These are phyloP conservation scores for Ploettnerulaceae sp. DNA, from an alignment of 2,329 filamentous ascomycete species.

Conservation along the genomic window DNA sequence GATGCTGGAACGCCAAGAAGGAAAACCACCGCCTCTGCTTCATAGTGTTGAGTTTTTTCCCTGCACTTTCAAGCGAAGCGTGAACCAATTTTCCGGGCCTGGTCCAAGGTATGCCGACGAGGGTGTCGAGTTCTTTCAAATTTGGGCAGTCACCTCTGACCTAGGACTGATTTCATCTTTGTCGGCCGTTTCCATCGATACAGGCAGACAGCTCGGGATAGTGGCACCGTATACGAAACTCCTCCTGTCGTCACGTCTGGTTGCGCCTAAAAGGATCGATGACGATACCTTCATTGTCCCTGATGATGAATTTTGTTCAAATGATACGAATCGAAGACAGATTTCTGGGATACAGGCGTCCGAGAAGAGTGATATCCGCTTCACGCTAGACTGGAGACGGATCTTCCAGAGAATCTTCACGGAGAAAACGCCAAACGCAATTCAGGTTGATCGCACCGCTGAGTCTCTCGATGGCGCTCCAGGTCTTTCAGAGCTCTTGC, in stretches of 20 bases:
- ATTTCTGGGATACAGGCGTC: not conserved
- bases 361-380: constrained; percentile 13
- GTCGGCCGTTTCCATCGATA: constrained; percentile 26
- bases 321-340: not conserved
- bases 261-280: constrained; percentile 9
- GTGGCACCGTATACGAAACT: constrained; percentile 14
- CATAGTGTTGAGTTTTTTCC: constrained; percentile 16
- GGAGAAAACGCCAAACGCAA: not conserved
- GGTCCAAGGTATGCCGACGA: constrained; percentile 32
- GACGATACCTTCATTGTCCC: constrained; percentile 29
- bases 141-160: constrained; percentile 40
- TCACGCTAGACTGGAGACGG: constrained; percentile 21
- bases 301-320: constrained; percentile 16
- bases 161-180: constrained; percentile 41
- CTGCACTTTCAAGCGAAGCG: constrained; percentile 10
- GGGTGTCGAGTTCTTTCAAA: constrained; percentile 43
- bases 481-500: constrained; percentile 15
- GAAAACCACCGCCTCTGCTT: not conserved
- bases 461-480: not conserved
- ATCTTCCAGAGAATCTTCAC: constrained; percentile 17
- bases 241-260: constrained; percentile 5
- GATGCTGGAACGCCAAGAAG: not conserved
- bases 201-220: constrained; percentile 2
- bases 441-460: not conserved
- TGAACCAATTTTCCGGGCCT: constrained; percentile 1